phyloP scores from a whole-genome alignment of 257 asterid genomes.

The Solanum dulcamara region DNA sequence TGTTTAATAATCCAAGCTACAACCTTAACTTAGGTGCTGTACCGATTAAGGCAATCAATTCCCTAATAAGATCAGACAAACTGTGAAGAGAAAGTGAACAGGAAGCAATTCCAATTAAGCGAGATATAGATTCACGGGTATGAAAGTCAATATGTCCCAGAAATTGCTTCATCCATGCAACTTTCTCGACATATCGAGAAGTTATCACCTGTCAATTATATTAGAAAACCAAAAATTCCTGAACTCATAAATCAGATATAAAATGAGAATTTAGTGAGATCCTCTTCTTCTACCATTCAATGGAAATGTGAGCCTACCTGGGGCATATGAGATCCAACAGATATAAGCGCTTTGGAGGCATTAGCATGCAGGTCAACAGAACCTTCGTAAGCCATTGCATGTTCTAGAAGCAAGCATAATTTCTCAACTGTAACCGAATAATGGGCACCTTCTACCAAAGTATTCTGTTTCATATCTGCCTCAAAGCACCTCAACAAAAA shows the following conservation, averaged over 20 bases:
- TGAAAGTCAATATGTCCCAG: conserved; percentile 68
- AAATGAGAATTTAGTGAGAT: not conserved
- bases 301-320: conserved; percentile 37
- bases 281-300: not conserved
- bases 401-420: conserved; percentile 65
- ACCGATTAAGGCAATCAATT: conserved; percentile 47
- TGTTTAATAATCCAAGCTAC: not conserved
- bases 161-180: conserved; percentile 71
- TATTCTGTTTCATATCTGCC: conserved; percentile 43
- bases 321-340: conserved; percentile 66
- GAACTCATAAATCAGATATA: not conserved
- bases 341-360: conserved; percentile 83
- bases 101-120: conserved; percentile 87
- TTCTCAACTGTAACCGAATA: conserved; percentile 40
- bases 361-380: conserved; percentile 86
- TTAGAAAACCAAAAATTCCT: conserved; percentile 4
- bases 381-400: conserved; percentile 80
- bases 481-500: conserved; percentile 91
- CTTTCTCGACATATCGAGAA: conserved; percentile 60
- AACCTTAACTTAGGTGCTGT: conserved; percentile 72
- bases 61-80: conserved; percentile 50
- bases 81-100: conserved; percentile 53
- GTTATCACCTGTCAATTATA: conserved; percentile 55
- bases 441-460: conserved; percentile 32
- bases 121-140: conserved; percentile 89